Evolutionary conservation across 75 land plant species (phyloP), one percentile per base, ranked within the genome.

Genomic region (Gnetum montanum): DNA sequence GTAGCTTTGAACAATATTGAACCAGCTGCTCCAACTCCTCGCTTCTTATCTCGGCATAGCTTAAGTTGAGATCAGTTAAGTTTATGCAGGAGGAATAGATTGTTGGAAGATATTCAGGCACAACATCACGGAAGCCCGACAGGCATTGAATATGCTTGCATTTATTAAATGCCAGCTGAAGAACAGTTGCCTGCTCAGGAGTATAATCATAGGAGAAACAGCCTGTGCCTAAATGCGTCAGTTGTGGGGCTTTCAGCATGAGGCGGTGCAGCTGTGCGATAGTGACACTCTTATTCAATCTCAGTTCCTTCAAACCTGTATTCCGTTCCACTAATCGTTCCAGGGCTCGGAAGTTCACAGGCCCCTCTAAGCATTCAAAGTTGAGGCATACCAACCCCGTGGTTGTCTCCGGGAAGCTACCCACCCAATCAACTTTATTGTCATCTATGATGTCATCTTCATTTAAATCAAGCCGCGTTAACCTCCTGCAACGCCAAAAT

Each of bases 211-310:
- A 27, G 25, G 66, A 54, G 46, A 79, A 87, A 7, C 81, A 60
- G 10, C 92, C 92, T 1, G 86, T 80, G 12, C 92, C 92, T 27
- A 87, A 73, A 43, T 87, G 81, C 8, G 74, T 87, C 35, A 87
- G 74, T 58, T 68, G 77, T 15, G 84, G 84, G 7, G 85, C 88
- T 30, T 64, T 70, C 30, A 62, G 15, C 75, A 82, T 77, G 43
- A 85, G 54, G 3, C 71, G 59, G 34, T 60, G 56, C 8, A 85
- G 73, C 54, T 82, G 79, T 26, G 16, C 65, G 27, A 85, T 59
- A 27, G 89, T 67, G 40, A 82, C 66, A 30, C 35, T 19, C 7
- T 48, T 44, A 49, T 78, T 82, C 46, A 85, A 24, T 20, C 73
- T 58, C 25, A 85, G 76, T 55, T 70, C 68, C 63, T 58, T 72